A percentile compares a stretch with the other conserved stretches of the same genome.
Evolutionary conservation across 2,329 filamentous ascomycete genomes (phyloP).

Genomic region (Diaporthe citri): DNA sequence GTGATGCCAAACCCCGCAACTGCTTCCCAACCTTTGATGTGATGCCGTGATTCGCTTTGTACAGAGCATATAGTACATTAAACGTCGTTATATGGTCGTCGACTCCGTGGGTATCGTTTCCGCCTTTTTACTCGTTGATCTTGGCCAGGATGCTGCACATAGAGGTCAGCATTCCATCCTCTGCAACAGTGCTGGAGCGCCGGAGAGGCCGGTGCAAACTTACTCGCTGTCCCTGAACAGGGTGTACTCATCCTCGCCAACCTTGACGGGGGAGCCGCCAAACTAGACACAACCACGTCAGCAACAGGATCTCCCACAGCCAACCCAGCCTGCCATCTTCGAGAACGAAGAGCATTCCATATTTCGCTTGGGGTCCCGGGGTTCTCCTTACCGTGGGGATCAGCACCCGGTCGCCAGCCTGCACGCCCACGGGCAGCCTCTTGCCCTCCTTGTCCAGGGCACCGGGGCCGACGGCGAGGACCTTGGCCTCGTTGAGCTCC

Average conservation of each 20-base stretch:
- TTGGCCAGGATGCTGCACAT: constrained; percentile 88
- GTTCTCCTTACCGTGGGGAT: constrained; percentile 84
- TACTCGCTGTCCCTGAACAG: constrained; percentile 99
- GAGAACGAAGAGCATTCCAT: background rate
- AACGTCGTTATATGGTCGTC: constrained; percentile 45
- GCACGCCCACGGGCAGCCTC: constrained; percentile 85
- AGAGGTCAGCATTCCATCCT: constrained; percentile 40
- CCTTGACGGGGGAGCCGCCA: constrained; percentile 94
- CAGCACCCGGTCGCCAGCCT: constrained; percentile 89
- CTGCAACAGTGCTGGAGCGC: background rate
- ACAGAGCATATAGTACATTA: constrained; percentile 43
- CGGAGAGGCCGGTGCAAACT: constrained; percentile 56
- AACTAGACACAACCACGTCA: constrained; percentile 68
- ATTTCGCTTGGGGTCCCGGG: background rate
- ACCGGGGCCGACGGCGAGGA: constrained; percentile 94
- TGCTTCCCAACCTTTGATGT: constrained; percentile 40
- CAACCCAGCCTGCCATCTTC: constrained; percentile 3
- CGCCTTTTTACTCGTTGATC: constrained; percentile 89
- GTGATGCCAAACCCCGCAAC: constrained; percentile 32
- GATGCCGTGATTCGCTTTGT: constrained; percentile 42
- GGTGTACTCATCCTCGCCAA: constrained; percentile 95
- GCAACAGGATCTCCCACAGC: constrained; percentile 38
- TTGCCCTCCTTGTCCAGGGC: constrained; percentile 89
- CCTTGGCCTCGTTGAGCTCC: constrained; percentile 98
- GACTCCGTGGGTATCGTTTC: constrained; percentile 41